These are phyloP conservation scores for Blastobotrys arbuscula DNA, from an alignment of 1,139 yeast genomes.

Conservation along the genomic window DNA sequence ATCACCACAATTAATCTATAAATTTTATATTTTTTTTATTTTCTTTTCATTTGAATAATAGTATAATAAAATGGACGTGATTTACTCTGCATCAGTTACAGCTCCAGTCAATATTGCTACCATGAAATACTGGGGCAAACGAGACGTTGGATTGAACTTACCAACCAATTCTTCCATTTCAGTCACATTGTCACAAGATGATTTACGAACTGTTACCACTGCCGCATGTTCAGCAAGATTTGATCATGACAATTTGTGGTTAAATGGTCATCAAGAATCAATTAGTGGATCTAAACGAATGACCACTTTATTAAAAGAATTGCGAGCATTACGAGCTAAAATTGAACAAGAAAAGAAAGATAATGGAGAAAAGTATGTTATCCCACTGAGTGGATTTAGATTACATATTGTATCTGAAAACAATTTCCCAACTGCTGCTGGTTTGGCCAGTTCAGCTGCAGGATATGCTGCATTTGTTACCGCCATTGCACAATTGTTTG, in stretches of 20 bases:
- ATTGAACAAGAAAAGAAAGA: slow-evolving; percentile 42
- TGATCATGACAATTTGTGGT: slow-evolving; percentile 64
- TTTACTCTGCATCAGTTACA: slow-evolving; percentile 74
- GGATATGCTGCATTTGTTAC: slow-evolving; percentile 95
- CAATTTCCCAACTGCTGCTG: slow-evolving; percentile 99
- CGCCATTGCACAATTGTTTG: slow-evolving; percentile 75
- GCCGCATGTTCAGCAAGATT: slow-evolving; percentile 61
- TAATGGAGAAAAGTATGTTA: slow-evolving; percentile 43
- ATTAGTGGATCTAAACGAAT: slow-evolving; percentile 60
- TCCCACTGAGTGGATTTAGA: slow-evolving; percentile 57
- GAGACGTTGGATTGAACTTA: slow-evolving; percentile 77
- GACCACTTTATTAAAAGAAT: slow-evolving; percentile 70
- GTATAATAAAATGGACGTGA: slow-evolving; percentile 10
- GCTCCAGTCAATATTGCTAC: slow-evolving; percentile 99
- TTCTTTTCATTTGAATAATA: neutral
- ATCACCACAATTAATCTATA: neutral
- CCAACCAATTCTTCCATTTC: slow-evolving; percentile 96
- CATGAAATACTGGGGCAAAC: slow-evolving; percentile 96
- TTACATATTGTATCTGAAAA: slow-evolving; percentile 86
- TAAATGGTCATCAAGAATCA: slow-evolving; percentile 63
- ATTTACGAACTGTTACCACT: slow-evolving; percentile 84
- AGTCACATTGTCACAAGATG: slow-evolving; percentile 86
- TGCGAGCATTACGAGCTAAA: slow-evolving; percentile 58
- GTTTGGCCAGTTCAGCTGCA: slow-evolving; percentile 95
- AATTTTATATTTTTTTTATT: too few relatives aligned